Evolutionary conservation across 1,284 basidiomycete species (phyloP), one percentile per base, ranked within the genome.

Genomic region (Volvariella surrecta): DNA sequence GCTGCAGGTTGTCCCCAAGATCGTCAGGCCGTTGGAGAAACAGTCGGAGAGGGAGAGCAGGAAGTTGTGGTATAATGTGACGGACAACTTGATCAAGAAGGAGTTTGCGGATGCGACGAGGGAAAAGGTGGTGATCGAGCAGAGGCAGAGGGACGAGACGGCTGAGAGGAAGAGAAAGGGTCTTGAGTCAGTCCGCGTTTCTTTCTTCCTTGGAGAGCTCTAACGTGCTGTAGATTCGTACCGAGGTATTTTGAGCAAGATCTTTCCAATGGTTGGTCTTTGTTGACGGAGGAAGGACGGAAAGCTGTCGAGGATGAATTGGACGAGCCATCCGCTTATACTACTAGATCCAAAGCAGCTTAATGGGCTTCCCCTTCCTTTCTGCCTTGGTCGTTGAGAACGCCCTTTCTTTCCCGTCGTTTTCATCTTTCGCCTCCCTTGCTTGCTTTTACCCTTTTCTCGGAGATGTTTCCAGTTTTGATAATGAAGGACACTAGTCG

Each of bases 91-190:
- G 45, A 43, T 90, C 39, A 71, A 68, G 55, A 97, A 96, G 71
- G 89, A 96, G 61, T 98, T 78, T 66, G 72, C 74, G 35, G 90
- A 94, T 43, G 93, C 93, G 43, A 95, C 89, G 40, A 85, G 72
- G 67, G 75, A 85, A 62, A 97, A 96, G 70, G 78, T 91, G 45
- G 62, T 61, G 3, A 93, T 97, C 45, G 93, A 96, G 67, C 92
- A 96, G 73, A 74, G 63, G 55, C 93, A 96, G 70, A 70, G 93
- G 45, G 91, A 95, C 51, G 75, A 80, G 37, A 86, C 91, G 6
- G 82, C 82, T 10, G 83, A 90, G 60, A 71, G 89, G 61, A 93
- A 91, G 69, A 74, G 71, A 56, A 83, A 77, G 47, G 87, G 82
- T 15, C 63, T 76, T 39, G 71, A 76, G 89, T 94, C 58, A 70